phyloP scores from a whole-genome alignment of 495 filamentous ascomycete species.

The Glutinoglossum americanum region DNA sequence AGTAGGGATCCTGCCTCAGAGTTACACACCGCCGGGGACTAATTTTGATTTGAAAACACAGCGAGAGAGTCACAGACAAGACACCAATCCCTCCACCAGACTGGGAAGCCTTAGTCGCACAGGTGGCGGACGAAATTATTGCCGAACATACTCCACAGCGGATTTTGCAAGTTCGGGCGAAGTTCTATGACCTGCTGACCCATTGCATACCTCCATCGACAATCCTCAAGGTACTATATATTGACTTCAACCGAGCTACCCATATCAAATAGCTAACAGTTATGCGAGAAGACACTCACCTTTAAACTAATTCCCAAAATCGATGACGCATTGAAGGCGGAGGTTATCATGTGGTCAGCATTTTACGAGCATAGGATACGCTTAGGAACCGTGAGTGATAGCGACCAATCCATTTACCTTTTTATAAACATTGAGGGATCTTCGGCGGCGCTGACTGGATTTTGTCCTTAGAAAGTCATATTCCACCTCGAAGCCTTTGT shows the following conservation, averaged over 20 bases:
- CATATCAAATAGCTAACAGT: not conserved
- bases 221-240: conserved; percentile 46
- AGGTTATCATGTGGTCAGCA: conserved; percentile 86
- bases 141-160: conserved; percentile 72
- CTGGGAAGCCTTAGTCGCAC: conserved; percentile 75
- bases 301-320: conserved; percentile 76
- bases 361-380: conserved; percentile 92
- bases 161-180: conserved; percentile 68
- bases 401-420: not conserved
- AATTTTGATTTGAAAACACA: conserved; percentile 14
- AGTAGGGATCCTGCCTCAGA: conserved; percentile 32
- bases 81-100: conserved; percentile 86
- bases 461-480: conserved; percentile 50
- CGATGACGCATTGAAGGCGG: conserved; percentile 71
- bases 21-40: not conserved
- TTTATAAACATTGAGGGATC: not conserved
- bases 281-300: conserved; percentile 38
- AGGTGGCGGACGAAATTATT: conserved; percentile 80
- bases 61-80: conserved; percentile 73
- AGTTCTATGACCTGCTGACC: conserved; percentile 85
- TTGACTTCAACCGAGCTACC: not conserved
- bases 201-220: conserved; percentile 92
- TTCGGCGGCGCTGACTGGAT: not conserved
- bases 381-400: conserved; percentile 41
- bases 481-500: conserved; percentile 98